Evolutionary conservation across 768 basidiomycete genomes (phyloP).

Genomic region (Royoungia palumana): DNA sequence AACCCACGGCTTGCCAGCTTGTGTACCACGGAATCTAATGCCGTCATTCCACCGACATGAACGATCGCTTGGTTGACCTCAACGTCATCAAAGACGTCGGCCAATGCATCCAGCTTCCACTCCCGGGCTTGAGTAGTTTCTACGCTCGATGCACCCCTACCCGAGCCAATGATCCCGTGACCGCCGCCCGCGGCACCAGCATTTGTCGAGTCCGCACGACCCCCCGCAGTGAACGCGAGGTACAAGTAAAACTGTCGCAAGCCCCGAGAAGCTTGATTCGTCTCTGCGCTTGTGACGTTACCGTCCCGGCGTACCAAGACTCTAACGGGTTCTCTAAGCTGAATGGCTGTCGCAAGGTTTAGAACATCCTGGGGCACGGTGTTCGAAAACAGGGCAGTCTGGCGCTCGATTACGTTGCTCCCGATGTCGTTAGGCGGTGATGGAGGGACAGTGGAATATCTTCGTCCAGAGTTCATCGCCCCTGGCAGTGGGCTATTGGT

Average conservation of each 20-base stretch:
- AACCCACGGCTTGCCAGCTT: slow-evolving; percentile 82
- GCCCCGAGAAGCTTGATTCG: slow-evolving; percentile 72
- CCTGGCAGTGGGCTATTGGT: slow-evolving; percentile 33
- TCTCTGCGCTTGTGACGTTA: slow-evolving; percentile 68
- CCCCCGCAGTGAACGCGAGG: slow-evolving; percentile 88
- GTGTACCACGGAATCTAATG: slow-evolving; percentile 85
- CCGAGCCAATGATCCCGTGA: slow-evolving; percentile 89
- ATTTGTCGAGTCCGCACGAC: slow-evolving; percentile 54
- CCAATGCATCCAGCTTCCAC: slow-evolving; percentile 92
- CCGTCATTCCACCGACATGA: slow-evolving; percentile 84
- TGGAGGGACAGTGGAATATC: slow-evolving; percentile 55
- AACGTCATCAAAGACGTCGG: slow-evolving; percentile 86
- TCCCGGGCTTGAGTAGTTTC: slow-evolving; percentile 85
- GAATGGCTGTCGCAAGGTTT: slow-evolving; percentile 89
- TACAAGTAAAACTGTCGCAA: slow-evolving; percentile 96
- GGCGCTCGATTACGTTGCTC: slow-evolving; percentile 62
- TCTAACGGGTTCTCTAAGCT: slow-evolving; percentile 92
- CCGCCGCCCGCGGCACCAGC: slow-evolving; percentile 49
- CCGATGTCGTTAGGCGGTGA: slow-evolving; percentile 43
- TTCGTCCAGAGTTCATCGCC: slow-evolving; percentile 43
- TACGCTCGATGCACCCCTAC: slow-evolving; percentile 75
- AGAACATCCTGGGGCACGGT: slow-evolving; percentile 98
- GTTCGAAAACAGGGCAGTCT: slow-evolving; percentile 94
- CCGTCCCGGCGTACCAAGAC: slow-evolving; percentile 95
- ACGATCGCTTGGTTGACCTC: slow-evolving; percentile 79